phyloP scores from a whole-genome alignment of 1,284 basidiomycete genomes.

The Bjerkandera adusta region DNA sequence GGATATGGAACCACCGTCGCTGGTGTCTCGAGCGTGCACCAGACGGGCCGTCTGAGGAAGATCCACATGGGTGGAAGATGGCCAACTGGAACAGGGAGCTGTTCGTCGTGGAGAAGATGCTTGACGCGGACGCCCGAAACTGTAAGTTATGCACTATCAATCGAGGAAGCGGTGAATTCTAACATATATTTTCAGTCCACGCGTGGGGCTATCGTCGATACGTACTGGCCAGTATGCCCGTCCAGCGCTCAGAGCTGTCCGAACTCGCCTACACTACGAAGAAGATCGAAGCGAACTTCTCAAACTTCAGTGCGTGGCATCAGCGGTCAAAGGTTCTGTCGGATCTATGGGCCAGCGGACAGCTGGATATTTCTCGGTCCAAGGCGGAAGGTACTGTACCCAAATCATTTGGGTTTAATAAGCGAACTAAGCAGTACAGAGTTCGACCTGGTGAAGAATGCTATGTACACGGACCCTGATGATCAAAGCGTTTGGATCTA shows the following conservation, averaged over 20 bases:
- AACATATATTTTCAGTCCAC: conserved; percentile 55
- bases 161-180: too few relatives aligned
- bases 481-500: conserved; percentile 99
- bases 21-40: conserved; percentile 92
- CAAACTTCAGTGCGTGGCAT: conserved; percentile 99
- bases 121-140: conserved; percentile 86
- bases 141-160: conserved; percentile 55
- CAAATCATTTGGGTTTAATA: too few relatives aligned
- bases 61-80: conserved; percentile 65
- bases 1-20: conserved; percentile 94
- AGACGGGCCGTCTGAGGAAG: conserved; percentile 52
- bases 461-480: conserved; percentile 94
- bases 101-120: conserved; percentile 84
- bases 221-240: conserved; percentile 69
- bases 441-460: conserved; percentile 89
- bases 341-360: conserved; percentile 62
- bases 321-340: conserved; percentile 85
- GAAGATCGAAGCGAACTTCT: conserved; percentile 95
- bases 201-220: conserved; percentile 93
- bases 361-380: conserved; percentile 47
- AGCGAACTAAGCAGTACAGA: conserved; percentile 67
- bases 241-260: conserved; percentile 44
- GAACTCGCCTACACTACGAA: conserved; percentile 83
- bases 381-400: conserved; percentile 69
- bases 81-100: conserved; percentile 83